Base-by-base conservation (phyloP, 1,284 basidiomycete genomes). In the Uromyces viciae-fabae region DNA sequence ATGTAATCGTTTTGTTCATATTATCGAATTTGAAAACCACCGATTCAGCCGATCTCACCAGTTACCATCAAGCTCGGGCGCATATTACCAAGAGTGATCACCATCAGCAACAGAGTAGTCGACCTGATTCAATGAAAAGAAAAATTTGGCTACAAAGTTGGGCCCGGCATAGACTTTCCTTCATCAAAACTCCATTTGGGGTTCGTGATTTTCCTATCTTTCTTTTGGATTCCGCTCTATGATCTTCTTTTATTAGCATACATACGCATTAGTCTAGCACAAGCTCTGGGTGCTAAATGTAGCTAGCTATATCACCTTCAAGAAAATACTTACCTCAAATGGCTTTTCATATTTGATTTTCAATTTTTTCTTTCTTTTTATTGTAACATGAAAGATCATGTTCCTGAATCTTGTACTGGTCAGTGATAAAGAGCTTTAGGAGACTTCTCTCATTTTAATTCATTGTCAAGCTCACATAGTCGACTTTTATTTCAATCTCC, bases 391-490 rank as follows among this genome's bases (percentile, higher is more conserved):
- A 43, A 8, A 78, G 76, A 79, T 79, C 46, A 79, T 72, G 68
- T 79, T 79, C 33, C 71, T 79, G 76, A 79, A 79, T 31, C 56
- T 79, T 15, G 76, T 79, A 19, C 49, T 79, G 28, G 76, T 79
- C 71, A 38, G 76, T 33, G 31, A 31, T 9, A 36, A 62, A 31
- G 25, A 8, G 19, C 60, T 62, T n/a, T 8, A 11, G 46, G 11
- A 56, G 28, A 9, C 7, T 8, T n/a, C 19, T 69, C 38, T 14
- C 11, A 25, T 43, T 49, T 42, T 15, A n/a, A 49, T 31, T 1
- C 22, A 52, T 33, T 4, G 2, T 42, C 38, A 68, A 42, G 28
- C 7, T 22, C 22, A 25, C 38, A 2, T 7, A 68, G 33, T 49
- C 11, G 11, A 11, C 46, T 25, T 68, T 40, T n/a, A 17, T 56